Evolutionary conservation across 163 green algal genomes (phyloP), one percentile per base, ranked within the genome.

Genomic region (Chloroidium sp.): DNA sequence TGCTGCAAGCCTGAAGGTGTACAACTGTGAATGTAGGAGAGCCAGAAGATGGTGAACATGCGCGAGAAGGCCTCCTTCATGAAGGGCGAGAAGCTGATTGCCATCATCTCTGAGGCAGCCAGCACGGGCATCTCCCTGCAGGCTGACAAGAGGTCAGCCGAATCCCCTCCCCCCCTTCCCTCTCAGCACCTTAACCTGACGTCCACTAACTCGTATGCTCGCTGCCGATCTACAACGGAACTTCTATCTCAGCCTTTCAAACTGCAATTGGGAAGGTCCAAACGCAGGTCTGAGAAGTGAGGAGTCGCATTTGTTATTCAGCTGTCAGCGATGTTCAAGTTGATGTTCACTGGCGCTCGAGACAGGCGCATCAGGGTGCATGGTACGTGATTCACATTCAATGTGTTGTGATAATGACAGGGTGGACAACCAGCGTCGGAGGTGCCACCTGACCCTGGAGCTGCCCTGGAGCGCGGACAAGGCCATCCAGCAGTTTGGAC

Each of bases 401-500:
- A 36, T 36, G 36, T 78, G 75, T 13, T 64, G 10, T 79, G 10
- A 74, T n/a, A 14, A 10, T 2, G n/a, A 12, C 81, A 84, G 83
- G 13, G 80, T 84, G 61, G 14, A 76, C 59, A 92, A 91, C 80
- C 85, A 91, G 85, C 81, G 81, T 62, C 83, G 87, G 58, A 83
- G 86, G 76, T 89, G 84, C 79, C 82, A 88, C 74, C 78, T 91
- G 76, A 92, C 87, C 0, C 82, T 90, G 4, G 90, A 93, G 82
- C 83, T 93, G 78, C 90, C 90, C 8, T 93, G 90, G 90, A 87
- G 80, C 62, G 85, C 85, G 36, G 90, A 93, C 85, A 91, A 91
- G 74, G 90, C 88, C 62, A 92, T 94, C 62, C 90, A 94, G 82
- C 88, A 92, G 82, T 91, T 93, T 84, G 89, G 89, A 1, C 88